Base-by-base conservation (phyloP, 2,329 filamentous ascomycete species). In the Xylariaceae sp. region DNA sequence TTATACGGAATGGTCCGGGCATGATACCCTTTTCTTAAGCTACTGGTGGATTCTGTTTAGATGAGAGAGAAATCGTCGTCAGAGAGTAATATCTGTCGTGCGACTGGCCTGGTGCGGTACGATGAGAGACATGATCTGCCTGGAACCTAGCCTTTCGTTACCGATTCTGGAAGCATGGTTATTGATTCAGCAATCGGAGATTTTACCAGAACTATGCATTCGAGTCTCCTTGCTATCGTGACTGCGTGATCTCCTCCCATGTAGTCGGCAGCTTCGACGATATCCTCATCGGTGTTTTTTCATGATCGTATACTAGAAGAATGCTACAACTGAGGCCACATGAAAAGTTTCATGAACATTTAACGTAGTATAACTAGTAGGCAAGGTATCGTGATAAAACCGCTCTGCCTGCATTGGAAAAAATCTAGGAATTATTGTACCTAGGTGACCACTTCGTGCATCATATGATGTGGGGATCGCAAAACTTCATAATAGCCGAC, bases 1-100 rank as follows among this genome's bases (percentile, higher is more conserved):
- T 71, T 70, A 46, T 61, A 66, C 65, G 68, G 69, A 69, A 58
- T 64, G 67, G 66, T 65, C 67, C 62, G 67, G 68, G 69, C 69
- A 71, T 71, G 70, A 73, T 73, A 73, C 71, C 71, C 60, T 67
- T 60, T 57, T 61, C 54, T 67, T 65, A 41, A 51, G 59, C 53
- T 61, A 51, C 36, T 49, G 24, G 53, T 60, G 36, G 59, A 56
- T 55, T 59, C 54, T 61, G 12, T 37, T 53, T 41, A 51, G 37
- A 56, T 57, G 56, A 63, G 55, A 41, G 24, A 26, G 55, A 39
- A 41, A 44, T 45, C 6, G 53, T 48, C 36, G 47, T 33, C 34
- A 26, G 21, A 19, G 21, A 40, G 47, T 44, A 49, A 40, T 26
- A 17, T 46, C 39, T 58, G 31, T 34, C 41, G 40, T 45, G 26